These are phyloP conservation scores for Mycena polygramma DNA, from an alignment of 768 basidiomycete species.

Conservation along the genomic window DNA sequence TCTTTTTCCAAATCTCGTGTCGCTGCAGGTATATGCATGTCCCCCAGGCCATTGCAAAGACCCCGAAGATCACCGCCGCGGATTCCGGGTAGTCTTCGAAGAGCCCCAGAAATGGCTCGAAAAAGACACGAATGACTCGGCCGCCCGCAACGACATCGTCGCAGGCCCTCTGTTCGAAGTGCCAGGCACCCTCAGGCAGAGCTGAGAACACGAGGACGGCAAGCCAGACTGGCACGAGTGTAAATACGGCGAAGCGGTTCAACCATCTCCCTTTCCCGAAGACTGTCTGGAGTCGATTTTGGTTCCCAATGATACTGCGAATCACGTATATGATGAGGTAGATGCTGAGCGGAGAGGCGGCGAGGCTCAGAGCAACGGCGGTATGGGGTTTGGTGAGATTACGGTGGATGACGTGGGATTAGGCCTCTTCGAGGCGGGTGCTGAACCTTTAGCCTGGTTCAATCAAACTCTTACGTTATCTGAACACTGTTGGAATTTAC, in stretches of 20 bases:
- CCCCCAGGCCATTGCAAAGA: not conserved
- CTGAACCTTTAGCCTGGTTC: no score
- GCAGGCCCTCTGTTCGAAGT: slow-evolving; percentile 33
- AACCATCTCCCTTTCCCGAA: slow-evolving; percentile 30
- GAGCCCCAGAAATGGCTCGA: slow-evolving; percentile 18
- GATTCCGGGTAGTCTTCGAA: slow-evolving; percentile 1
- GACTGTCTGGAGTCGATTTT: slow-evolving; percentile 14
- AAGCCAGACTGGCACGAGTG: slow-evolving; percentile 22
- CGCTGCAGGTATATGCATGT: slow-evolving; percentile 6
- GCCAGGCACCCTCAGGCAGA: slow-evolving; percentile 15
- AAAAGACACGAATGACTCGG: slow-evolving; percentile 18
- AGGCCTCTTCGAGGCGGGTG: no score
- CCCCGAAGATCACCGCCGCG: not conserved
- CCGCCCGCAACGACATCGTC: slow-evolving; percentile 6
- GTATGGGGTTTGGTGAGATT: slow-evolving; percentile 33
- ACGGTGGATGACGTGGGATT: no score
- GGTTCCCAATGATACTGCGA: slow-evolving; percentile 16
- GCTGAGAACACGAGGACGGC: slow-evolving; percentile 27
- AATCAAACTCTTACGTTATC: no score
- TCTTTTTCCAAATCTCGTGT: slow-evolving; percentile 7
- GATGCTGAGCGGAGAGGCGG: slow-evolving; percentile 30
- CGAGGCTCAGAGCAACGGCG: slow-evolving; percentile 21
- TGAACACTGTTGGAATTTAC: no score
- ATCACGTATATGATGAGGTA: slow-evolving; percentile 35
- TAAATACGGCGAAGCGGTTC: slow-evolving; percentile 18